Evolutionary conservation across 805 yeast species (phyloP), one percentile per base, ranked within the genome.

Genomic region (Candida loeiensis): DNA sequence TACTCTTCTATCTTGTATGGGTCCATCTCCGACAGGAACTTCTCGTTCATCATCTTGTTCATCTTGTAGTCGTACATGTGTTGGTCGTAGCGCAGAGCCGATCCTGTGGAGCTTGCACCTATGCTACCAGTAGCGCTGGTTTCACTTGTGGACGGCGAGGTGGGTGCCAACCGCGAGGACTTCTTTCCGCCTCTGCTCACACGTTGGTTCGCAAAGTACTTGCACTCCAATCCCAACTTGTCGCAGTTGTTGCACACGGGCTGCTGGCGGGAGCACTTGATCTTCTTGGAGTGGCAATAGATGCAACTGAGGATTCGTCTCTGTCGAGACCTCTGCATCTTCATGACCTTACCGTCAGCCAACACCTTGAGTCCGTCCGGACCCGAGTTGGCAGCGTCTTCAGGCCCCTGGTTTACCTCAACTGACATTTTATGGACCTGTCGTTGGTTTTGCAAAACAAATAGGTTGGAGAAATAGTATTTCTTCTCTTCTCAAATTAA

Each of bases 301-400:
- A 74, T 70, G 54, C 85, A 79, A 39, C 76, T 69, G 32, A 74
- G 62, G 32, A 79, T 77, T 49, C 72, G 72, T 39, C 85, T 55
- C 54, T 79, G 85, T 45, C 85, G 71, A 3, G 79, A 64, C 43
- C 74, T 76, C 49, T 79, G 85, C 13, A 77, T 74, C 54, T 79
- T 79, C 64, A 75, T 74, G 5, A 78, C 73, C 46, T 73, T 74
- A 7, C 76, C 80, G 48, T 74, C 66, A 3, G 74, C 74, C 45
- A 74, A 52, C 6, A 69, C 53, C 27, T 56, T 57, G 35, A 58
- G 26, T 15, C 28, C 40, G 11, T 24, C 16, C 4, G 37, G 24
- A 13, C 37, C 20, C 13, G 24, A n/a, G 32, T 14, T 30, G 13
- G 6, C 22, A 8, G 33, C 11, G 13, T 28, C 18, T 14, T 17